phyloP scores from a whole-genome alignment of 164 flowering plant genomes.

The Kalanchoe fedtschenkoi region DNA sequence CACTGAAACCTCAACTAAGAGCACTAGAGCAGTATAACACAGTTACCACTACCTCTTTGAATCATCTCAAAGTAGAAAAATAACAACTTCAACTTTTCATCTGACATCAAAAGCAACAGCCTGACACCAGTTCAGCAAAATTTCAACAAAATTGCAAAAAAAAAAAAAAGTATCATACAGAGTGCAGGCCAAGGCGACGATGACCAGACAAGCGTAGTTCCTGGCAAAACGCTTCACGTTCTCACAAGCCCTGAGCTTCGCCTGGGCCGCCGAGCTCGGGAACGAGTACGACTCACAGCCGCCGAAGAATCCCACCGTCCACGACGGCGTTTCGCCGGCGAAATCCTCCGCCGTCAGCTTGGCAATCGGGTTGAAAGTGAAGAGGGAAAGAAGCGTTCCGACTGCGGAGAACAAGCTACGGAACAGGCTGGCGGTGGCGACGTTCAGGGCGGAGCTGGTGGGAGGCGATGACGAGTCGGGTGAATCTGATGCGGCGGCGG shows the following conservation, averaged over 20 bases:
- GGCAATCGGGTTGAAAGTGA: constrained; percentile 71
- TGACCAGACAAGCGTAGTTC: constrained; percentile 46
- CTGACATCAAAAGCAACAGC: background rate
- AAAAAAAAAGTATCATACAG: constrained; percentile 30
- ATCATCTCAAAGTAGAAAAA: background rate
- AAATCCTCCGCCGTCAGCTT: constrained; percentile 70
- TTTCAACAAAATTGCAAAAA: background rate
- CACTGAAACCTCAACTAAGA: background rate
- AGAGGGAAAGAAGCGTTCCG: constrained; percentile 42
- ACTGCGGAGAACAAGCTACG: constrained; percentile 22
- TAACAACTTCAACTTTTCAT: background rate
- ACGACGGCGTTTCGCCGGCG: constrained; percentile 46
- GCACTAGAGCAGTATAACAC: no score
- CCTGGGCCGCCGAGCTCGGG: constrained; percentile 63
- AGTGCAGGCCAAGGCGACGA: constrained; percentile 62
- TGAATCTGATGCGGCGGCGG: constrained; percentile 22
- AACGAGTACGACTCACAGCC: constrained; percentile 46
- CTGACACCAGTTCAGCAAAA: background rate
- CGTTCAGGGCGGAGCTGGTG: constrained; percentile 11
- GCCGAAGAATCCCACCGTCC: constrained; percentile 67
- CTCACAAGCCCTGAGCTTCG: constrained; percentile 65
- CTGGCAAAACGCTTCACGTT: constrained; percentile 79
- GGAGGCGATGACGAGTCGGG: constrained; percentile 19
- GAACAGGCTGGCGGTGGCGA: constrained; percentile 11
- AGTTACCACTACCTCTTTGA: background rate